Conservation (phyloP, 2,329 filamentous ascomycete species). For the Cladorrhinum sp. region DNA sequence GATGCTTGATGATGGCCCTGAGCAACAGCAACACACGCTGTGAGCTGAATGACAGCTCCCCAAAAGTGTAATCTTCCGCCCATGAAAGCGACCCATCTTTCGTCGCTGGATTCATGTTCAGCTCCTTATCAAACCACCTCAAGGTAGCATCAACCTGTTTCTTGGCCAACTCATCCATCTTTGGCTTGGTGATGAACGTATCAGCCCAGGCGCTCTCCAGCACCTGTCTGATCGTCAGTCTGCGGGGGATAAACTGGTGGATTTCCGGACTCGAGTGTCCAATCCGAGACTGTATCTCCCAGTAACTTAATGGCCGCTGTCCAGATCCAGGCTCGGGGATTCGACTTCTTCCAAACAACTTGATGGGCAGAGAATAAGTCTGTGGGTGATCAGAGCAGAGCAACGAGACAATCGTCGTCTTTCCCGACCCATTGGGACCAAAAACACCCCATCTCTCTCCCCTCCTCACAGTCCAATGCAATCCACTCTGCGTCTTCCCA, state of each 20-base stretch:
- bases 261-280: constrained; percentile 94
- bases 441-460: constrained; percentile 92
- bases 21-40: constrained; percentile 86
- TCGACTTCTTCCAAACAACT: constrained; percentile 77
- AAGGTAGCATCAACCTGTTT: constrained; percentile 67
- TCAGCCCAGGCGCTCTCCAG: constrained; percentile 88
- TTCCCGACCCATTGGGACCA: constrained; percentile 90
- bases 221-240: constrained; percentile 68
- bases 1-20: constrained; percentile 73
- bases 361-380: constrained; percentile 83
- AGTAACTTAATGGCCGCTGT: constrained; percentile 75
- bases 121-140: constrained; percentile 72
- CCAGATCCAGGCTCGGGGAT: constrained; percentile 68
- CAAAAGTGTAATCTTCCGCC: constrained; percentile 67
- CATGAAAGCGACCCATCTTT: constrained; percentile 43
- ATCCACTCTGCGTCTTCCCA: constrained; percentile 54
- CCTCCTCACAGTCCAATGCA: constrained; percentile 78
- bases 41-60: constrained; percentile 72
- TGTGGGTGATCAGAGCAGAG: constrained; percentile 96
- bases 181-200: constrained; percentile 72
- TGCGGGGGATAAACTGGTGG: constrained; percentile 84
- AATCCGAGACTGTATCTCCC: constrained; percentile 85
- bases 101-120: constrained; percentile 53
- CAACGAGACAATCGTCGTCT: constrained; percentile 89
- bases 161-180: constrained; percentile 55